These are phyloP conservation scores for Phytophthora pseudosyringae DNA, from an alignment of 352 stramenopile species.

Conservation along the genomic window DNA sequence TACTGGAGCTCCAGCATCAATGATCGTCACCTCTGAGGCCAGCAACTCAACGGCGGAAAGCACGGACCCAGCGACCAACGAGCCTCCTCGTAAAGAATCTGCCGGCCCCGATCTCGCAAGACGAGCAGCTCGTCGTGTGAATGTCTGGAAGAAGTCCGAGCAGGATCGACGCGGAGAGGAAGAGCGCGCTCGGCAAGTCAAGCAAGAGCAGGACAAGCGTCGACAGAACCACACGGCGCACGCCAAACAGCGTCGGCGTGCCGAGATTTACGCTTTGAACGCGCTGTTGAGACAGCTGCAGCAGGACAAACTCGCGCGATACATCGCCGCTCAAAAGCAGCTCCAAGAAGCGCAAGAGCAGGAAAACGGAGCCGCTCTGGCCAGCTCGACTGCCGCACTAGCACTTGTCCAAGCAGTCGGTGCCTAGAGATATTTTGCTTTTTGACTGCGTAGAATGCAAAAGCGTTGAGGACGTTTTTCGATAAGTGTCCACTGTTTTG, in stretches of 20 bases:
- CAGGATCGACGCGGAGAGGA: slow-evolving; percentile 57
- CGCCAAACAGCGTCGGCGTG: slow-evolving; percentile 55
- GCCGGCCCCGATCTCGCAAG: slow-evolving; percentile 42
- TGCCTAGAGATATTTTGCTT: slow-evolving; percentile 1
- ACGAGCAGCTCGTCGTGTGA: slow-evolving; percentile 57
- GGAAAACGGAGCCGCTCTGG: slow-evolving; percentile 4
- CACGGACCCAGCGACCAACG: background rate
- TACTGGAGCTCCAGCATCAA: background rate
- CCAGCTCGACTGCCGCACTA: slow-evolving; percentile 1
- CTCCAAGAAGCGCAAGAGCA: slow-evolving; percentile 15
- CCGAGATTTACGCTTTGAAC: slow-evolving; percentile 81
- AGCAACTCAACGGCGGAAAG: slow-evolving; percentile 11
- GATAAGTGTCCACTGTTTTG: too few relatives aligned
- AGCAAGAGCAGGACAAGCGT: slow-evolving; percentile 56
- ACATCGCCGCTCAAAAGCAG: slow-evolving; percentile 51
- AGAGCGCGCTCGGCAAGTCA: slow-evolving; percentile 43
- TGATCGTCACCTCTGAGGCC: background rate
- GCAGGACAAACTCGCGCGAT: slow-evolving; percentile 65
- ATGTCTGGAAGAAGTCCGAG: slow-evolving; percentile 65
- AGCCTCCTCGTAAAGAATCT: background rate
- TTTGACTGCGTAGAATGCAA: too few relatives aligned
- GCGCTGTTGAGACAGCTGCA: slow-evolving; percentile 66
- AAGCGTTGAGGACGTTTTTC: too few relatives aligned
- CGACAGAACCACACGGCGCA: slow-evolving; percentile 52
- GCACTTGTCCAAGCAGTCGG: slow-evolving; percentile 23